Conservation (phyloP, 371 early-diverging fungal genomes). For the Mucor ambiguus region DNA sequence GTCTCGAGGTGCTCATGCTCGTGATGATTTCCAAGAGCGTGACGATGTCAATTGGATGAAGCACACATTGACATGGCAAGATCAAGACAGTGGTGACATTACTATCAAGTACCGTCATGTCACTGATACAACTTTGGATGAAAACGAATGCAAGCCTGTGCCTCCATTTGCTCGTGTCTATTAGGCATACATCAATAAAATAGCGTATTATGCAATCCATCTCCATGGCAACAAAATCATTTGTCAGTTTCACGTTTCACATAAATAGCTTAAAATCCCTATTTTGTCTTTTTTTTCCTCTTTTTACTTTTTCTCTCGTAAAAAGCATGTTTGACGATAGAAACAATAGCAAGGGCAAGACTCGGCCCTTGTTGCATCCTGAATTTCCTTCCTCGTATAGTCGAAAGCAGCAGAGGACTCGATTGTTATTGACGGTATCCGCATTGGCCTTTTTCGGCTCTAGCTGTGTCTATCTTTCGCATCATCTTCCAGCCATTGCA, state of each 20-base stretch:
- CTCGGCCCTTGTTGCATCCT: neutral
- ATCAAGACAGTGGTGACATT: conserved; percentile 78
- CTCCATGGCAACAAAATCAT: neutral
- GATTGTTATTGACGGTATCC: conserved; percentile 15
- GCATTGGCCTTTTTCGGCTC: conserved; percentile 33
- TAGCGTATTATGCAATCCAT: neutral
- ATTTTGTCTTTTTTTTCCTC: neutral
- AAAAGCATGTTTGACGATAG: neutral
- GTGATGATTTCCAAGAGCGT: conserved; percentile 90
- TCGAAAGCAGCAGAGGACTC: conserved; percentile 5
- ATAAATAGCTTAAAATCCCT: neutral
- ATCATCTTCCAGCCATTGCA: conserved; percentile 21
- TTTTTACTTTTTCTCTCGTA: neutral
- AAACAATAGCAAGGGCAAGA: neutral
- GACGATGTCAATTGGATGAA: conserved; percentile 97
- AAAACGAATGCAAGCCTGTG: conserved; percentile 89
- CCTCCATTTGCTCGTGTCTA: conserved; percentile 95
- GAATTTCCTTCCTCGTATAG: neutral
- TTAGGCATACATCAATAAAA: conserved; percentile 32
- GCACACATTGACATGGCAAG: conserved; percentile 95
- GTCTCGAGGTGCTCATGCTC: conserved; percentile 97
- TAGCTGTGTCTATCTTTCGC: conserved; percentile 31
- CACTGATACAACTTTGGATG: conserved; percentile 83
- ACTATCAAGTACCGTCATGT: conserved; percentile 86
- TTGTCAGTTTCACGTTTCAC: conserved; percentile 1